A percentile compares a stretch with the other conserved stretches of the same genome.
phyloP scores from a whole-genome alignment of 345 rosid species.

The Eucalyptus leucophloia region DNA sequence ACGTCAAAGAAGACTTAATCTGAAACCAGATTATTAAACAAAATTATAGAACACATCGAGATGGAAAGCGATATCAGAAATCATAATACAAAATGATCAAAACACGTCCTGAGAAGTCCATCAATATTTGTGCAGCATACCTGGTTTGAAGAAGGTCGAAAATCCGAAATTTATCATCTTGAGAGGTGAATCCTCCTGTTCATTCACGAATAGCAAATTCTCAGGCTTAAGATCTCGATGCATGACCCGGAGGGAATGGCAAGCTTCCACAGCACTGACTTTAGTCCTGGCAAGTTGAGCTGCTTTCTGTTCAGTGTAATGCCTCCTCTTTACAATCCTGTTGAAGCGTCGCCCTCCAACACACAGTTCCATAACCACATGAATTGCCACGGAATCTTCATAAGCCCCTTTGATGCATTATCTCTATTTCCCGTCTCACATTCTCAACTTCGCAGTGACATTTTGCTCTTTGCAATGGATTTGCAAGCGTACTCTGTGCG shows the following conservation, averaged over 20 bases:
- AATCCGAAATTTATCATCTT: neutral
- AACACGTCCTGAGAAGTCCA: neutral
- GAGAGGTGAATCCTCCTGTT: neutral
- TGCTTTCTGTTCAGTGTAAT: neutral
- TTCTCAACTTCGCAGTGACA: constrained; percentile 59
- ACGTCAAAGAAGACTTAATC: neutral
- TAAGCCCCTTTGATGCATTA: constrained; percentile 87
- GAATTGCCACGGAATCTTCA: constrained; percentile 75
- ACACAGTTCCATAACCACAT: constrained; percentile 87
- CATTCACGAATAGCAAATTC: neutral
- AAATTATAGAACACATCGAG: neutral
- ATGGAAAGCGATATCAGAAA: neutral
- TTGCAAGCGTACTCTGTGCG: constrained; percentile 74
- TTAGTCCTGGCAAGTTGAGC: neutral
- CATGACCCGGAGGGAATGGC: neutral
- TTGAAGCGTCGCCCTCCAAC: constrained; percentile 80
- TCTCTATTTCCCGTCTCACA: constrained; percentile 79
- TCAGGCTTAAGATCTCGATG: neutral
- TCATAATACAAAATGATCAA: neutral
- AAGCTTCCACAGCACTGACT: neutral
- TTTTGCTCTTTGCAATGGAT: constrained; percentile 72
- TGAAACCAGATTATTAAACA: neutral
- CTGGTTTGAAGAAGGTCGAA: neutral
- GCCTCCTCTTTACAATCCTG: constrained; percentile 54
- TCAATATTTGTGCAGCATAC: neutral